Base-by-base conservation (phyloP, 306 rosid species). In the Glycine soja region DNA sequence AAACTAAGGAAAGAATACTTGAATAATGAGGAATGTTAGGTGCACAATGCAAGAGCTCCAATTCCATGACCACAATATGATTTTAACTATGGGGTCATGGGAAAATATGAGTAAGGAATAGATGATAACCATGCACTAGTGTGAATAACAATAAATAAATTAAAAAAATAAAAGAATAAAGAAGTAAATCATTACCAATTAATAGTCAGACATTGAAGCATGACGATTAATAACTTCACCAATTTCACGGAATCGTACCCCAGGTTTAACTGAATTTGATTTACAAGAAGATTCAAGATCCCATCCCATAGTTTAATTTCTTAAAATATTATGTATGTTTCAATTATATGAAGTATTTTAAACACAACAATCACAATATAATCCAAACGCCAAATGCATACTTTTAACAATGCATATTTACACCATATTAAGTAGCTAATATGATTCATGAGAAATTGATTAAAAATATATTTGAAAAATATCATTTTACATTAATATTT, bases 31-130 rank as follows among this genome's bases (percentile, higher is more conserved):
- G 98, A 88, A 95, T 95, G 76, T 91, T 85, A 70, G 99, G 98
- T 36, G 98, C 99, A 83, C 97, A 95, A 74, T 90, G 99, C 84
- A 91, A 95, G 82, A 93, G 99, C 87, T 95, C 99, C 99, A 78
- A 95, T 93, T 72, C 99, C 99, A 87, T 95, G 99, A 64, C 99
- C 99, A 72, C 91, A 95, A 78, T 47, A 52, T 18, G 99, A 93
- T 83, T 87, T 95, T 67, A 85, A 98, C 99, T 95, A 34, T 24
- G 24, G 54, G 74, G 10, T 11, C 69, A 63, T 53, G 30, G 43
- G 65, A 61, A 61, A 76, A 70, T 32, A 73, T 57, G 38, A 75
- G 83, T 42, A 48, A 74, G 78, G 74, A 74, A 67, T 38, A 51
- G 63, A 19, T 30, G 62, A 54, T 54, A 16, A 72, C 53, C 43